These are phyloP conservation scores for Rhododendron ferrugineum DNA, from an alignment of 148 eudicot species.

Conservation along the genomic window DNA sequence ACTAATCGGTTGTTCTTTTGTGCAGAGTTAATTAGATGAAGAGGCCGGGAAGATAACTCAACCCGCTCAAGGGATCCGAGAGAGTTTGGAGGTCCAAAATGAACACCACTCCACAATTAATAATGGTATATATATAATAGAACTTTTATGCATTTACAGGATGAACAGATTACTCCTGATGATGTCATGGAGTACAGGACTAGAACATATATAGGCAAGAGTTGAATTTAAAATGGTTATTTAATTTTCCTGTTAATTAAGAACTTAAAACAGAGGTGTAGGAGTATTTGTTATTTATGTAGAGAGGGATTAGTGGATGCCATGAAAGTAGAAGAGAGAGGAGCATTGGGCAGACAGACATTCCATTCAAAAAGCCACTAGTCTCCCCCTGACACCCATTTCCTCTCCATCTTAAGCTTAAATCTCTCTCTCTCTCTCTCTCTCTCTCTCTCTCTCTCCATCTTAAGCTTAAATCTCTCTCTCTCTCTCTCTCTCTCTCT, in stretches of 20 bases:
- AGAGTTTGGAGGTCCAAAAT: too few relatives aligned
- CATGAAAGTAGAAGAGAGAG: neutral
- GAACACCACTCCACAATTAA: too few relatives aligned
- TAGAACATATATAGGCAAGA: too few relatives aligned
- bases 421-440: neutral
- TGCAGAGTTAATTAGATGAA: too few relatives aligned
- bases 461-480: neutral
- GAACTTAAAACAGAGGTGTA: neutral
- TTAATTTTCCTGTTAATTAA: neutral
- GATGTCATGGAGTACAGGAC: too few relatives aligned
- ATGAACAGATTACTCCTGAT: too few relatives aligned
- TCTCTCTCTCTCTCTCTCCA: neutral
- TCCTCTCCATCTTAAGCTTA: neutral
- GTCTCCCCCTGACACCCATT: neutral
- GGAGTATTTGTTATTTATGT: neutral
- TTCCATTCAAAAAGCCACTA: constrained; percentile 5
- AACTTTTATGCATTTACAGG: too few relatives aligned
- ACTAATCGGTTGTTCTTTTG: too few relatives aligned
- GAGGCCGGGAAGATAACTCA: too few relatives aligned
- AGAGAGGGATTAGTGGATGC: constrained; percentile 3
- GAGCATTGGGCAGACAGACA: constrained; percentile 9
- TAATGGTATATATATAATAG: too few relatives aligned
- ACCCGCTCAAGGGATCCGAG: too few relatives aligned
- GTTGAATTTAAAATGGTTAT: too few relatives aligned
- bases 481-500: neutral